phyloP scores from a whole-genome alignment of 2,329 filamentous ascomycete species.

The Arthrobotrys entomopaga region DNA sequence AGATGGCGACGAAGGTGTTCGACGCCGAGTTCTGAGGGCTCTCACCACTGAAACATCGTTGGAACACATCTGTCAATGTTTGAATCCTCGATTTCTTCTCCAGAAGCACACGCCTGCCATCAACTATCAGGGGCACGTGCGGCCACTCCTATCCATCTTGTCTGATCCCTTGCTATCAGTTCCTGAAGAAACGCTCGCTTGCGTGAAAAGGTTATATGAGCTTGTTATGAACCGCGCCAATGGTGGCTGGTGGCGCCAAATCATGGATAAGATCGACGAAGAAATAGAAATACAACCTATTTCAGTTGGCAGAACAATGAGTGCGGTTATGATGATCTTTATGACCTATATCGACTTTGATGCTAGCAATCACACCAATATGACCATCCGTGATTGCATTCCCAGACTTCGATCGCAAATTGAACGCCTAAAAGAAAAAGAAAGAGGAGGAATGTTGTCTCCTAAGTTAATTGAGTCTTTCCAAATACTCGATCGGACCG shows the following conservation, averaged over 20 bases:
- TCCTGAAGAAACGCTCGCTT: neutral
- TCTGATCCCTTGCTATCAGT: conserved; percentile 24
- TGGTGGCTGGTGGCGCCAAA: conserved; percentile 15
- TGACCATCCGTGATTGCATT: conserved; percentile 25
- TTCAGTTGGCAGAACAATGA: conserved; percentile 25
- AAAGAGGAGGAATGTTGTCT: conserved; percentile 10
- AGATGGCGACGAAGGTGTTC: conserved; percentile 39
- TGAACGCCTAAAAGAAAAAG: neutral
- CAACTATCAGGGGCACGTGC: conserved; percentile 38
- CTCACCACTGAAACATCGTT: conserved; percentile 5
- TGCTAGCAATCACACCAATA: conserved; percentile 20
- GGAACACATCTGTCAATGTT: conserved; percentile 24
- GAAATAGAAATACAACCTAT: conserved; percentile 16
- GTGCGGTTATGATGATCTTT: conserved; percentile 33
- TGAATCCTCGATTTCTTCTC: conserved; percentile 25
- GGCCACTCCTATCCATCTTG: conserved; percentile 24
- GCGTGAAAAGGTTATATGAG: conserved; percentile 13
- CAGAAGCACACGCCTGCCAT: conserved; percentile 24
- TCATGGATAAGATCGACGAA: conserved; percentile 18
- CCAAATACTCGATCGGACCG: conserved; percentile 3
- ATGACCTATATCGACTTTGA: conserved; percentile 28
- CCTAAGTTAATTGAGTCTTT: conserved; percentile 8
- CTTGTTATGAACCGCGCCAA: conserved; percentile 14
- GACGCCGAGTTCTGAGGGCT: conserved; percentile 9
- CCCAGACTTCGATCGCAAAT: conserved; percentile 6